Percentiles rank a stretch among this genome's conserved stretches.
phyloP scores from a whole-genome alignment of 257 asterid genomes.

The Solanum lycopersicoides region DNA sequence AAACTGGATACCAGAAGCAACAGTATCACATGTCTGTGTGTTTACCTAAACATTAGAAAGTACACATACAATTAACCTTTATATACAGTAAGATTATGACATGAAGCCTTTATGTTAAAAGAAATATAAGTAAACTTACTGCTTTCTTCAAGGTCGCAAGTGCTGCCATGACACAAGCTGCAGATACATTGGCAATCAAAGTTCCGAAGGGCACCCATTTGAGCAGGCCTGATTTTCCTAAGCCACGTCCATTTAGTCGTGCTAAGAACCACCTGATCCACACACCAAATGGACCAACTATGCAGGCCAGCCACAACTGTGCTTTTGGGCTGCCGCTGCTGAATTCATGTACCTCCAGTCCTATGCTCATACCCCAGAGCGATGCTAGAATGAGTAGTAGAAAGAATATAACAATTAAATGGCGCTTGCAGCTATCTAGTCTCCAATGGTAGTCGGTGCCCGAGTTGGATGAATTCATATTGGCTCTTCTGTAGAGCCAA shows the following conservation, averaged over 20 bases:
- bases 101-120: background rate
- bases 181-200: conserved; percentile 76
- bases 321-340: conserved; percentile 32
- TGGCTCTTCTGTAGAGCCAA: conserved; percentile 24
- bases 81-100: background rate
- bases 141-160: conserved; percentile 55
- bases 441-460: conserved; percentile 1
- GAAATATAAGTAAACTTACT: conserved; percentile 16
- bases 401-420: conserved; percentile 16
- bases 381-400: conserved; percentile 33
- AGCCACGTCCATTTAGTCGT: conserved; percentile 69
- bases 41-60: conserved; percentile 21
- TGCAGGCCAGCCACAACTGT: conserved; percentile 61
- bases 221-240: conserved; percentile 34
- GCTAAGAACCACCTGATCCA: conserved; percentile 84
- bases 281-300: conserved; percentile 88
- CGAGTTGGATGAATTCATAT: background rate
- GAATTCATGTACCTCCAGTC: conserved; percentile 33
- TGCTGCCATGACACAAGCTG: conserved; percentile 89
- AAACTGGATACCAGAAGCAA: conserved; percentile 50
- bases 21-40: conserved; percentile 28
- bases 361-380: conserved; percentile 40
- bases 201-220: conserved; percentile 95
- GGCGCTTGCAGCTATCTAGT: conserved; percentile 11
- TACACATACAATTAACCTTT: background rate